Conservation (phyloP, 2,329 filamentous ascomycete genomes). For the Aspergillus sp. region DNA sequence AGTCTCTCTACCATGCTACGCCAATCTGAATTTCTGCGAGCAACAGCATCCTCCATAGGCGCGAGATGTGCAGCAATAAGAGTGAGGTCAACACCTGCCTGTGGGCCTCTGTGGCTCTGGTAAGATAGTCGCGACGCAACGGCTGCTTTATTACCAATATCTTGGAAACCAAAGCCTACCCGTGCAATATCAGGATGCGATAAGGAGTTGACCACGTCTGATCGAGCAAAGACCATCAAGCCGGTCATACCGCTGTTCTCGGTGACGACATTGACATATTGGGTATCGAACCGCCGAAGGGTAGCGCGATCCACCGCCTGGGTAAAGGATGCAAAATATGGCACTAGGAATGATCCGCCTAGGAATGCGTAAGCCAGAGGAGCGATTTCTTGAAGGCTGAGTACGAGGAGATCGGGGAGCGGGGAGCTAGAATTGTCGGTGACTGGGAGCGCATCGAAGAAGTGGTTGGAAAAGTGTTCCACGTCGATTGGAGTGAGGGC, state of each 20-base stretch:
- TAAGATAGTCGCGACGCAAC: slow-evolving; percentile 74
- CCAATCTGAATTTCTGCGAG: slow-evolving; percentile 84
- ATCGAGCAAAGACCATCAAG: slow-evolving; percentile 78
- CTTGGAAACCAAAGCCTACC: slow-evolving; percentile 78
- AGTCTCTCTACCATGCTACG: slow-evolving; percentile 75
- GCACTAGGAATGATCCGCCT: slow-evolving; percentile 73
- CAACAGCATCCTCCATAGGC: slow-evolving; percentile 77
- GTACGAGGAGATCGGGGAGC: slow-evolving; percentile 66
- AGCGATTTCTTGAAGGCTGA: slow-evolving; percentile 82
- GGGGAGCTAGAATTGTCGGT: slow-evolving; percentile 50
- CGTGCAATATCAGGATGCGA: slow-evolving; percentile 71
- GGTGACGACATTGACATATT: slow-evolving; percentile 69
- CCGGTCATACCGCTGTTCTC: slow-evolving; percentile 86
- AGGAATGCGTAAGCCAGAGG: slow-evolving; percentile 83
- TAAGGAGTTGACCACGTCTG: slow-evolving; percentile 58
- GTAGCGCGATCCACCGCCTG: slow-evolving; percentile 71
- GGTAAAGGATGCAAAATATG: slow-evolving; percentile 72
- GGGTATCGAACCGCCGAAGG: slow-evolving; percentile 44
- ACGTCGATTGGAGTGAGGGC: slow-evolving; percentile 70
- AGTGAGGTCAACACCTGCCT: slow-evolving; percentile 65
- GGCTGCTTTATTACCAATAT: slow-evolving; percentile 96
- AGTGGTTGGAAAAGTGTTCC: slow-evolving; percentile 67
- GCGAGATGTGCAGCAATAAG: slow-evolving; percentile 88
- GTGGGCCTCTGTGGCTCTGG: slow-evolving; percentile 34
- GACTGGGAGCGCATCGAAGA: slow-evolving; percentile 59